A percentile compares a stretch with the other conserved stretches of the same genome.
Conservation (phyloP, 768 basidiomycete species). For the Termitomyces sp. region DNA sequence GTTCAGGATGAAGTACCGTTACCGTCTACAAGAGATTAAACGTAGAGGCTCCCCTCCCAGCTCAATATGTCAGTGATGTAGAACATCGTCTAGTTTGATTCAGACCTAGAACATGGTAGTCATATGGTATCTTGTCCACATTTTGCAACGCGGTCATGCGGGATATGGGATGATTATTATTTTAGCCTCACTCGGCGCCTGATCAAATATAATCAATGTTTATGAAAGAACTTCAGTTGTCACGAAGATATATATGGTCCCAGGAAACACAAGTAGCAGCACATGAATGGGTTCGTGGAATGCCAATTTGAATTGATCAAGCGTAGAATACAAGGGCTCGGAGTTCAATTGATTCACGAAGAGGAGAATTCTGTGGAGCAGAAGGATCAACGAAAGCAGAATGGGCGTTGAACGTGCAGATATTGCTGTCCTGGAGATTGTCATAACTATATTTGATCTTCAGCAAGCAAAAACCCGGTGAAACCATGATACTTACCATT, state of each 20-base stretch:
- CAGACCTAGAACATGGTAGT: too few species aligned
- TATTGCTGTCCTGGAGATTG: constrained; percentile 29
- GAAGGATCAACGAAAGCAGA: constrained; percentile 42
- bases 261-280: neutral
- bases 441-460: constrained; percentile 25
- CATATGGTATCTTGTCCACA: too few species aligned
- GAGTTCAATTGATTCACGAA: constrained; percentile 46
- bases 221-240: neutral
- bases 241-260: neutral
- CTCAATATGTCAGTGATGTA: too few species aligned
- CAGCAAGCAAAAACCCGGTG: neutral
- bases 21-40: too few species aligned
- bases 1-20: too few species aligned
- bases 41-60: too few species aligned
- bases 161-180: too few species aligned
- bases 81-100: too few species aligned
- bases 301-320: neutral
- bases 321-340: constrained; percentile 38
- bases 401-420: constrained; percentile 45
- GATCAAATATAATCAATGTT: neutral
- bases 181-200: neutral
- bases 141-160: too few species aligned
- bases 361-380: constrained; percentile 34
- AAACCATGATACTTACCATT: neutral
- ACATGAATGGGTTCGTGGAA: neutral